Evolutionary conservation across 2,329 filamentous ascomycete genomes (phyloP).

Genomic region (Calonectria leucothoes): DNA sequence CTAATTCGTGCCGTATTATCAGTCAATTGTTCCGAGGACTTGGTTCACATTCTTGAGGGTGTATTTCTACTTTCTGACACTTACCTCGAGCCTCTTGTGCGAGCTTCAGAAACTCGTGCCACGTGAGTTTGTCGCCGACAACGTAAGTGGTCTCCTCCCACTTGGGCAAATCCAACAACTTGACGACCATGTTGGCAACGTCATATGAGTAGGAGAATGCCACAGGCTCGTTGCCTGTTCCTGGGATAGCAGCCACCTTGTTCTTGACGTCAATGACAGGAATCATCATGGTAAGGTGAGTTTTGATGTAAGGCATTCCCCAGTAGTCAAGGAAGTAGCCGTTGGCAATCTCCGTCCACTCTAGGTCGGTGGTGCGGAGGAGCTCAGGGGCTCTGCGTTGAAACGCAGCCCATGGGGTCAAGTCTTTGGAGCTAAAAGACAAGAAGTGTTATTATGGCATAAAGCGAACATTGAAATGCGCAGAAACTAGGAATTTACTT

Average conservation of each 20-base stretch:
- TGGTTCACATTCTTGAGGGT: no score
- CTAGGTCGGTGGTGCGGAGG: conserved; percentile 36
- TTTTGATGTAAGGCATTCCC: conserved; percentile 50
- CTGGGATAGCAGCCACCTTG: conserved; percentile 60
- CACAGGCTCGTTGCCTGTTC: conserved; percentile 54
- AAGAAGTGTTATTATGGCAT: background rate
- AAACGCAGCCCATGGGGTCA: conserved; percentile 8
- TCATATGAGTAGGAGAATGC: conserved; percentile 62
- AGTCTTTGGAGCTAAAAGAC: background rate
- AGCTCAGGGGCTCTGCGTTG: background rate
- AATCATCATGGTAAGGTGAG: conserved; percentile 51
- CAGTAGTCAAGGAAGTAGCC: conserved; percentile 61
- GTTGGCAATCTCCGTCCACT: conserved; percentile 52
- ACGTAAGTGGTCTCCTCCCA: conserved; percentile 55
- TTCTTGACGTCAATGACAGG: conserved; percentile 57
- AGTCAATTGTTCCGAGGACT: background rate
- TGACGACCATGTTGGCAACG: conserved; percentile 58
- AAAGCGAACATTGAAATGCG: no score
- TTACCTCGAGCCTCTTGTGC: conserved; percentile 53
- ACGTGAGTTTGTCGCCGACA: conserved; percentile 55
- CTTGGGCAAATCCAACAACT: conserved; percentile 51
- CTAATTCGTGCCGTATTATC: background rate
- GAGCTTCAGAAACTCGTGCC: conserved; percentile 56
- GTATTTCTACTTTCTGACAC: background rate
- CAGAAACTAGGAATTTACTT: background rate